Evolutionary conservation across 768 basidiomycete species (phyloP).

Genomic region (Xerocomus spinulosus): DNA sequence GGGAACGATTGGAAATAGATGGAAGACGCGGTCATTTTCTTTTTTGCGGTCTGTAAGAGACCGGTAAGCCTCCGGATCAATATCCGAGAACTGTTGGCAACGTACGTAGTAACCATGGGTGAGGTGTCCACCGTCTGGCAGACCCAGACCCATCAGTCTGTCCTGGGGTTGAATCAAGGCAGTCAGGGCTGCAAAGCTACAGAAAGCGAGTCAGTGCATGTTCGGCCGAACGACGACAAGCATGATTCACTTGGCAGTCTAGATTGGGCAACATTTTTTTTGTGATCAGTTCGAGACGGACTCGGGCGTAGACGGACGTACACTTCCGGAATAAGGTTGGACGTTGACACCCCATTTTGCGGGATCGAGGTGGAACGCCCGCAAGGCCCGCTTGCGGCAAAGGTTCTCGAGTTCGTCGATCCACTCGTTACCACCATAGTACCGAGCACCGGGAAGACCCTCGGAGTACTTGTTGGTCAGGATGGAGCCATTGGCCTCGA

Average conservation of each 20-base stretch:
- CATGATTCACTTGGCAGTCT: conserved; percentile 81
- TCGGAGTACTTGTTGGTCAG: conserved; percentile 99
- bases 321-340: conserved; percentile 94
- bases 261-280: conserved; percentile 6
- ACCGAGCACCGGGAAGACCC: conserved; percentile 95
- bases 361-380: conserved; percentile 94
- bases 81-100: conserved; percentile 5
- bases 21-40: conserved; percentile 99
- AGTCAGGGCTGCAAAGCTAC: conserved; percentile 92
- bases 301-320: conserved; percentile 37
- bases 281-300: conserved; percentile 11
- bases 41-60: conserved; percentile 78
- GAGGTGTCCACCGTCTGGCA: conserved; percentile 95
- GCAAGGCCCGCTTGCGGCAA: conserved; percentile 91
- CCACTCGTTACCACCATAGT: conserved; percentile 97
- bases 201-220: conserved; percentile 8
- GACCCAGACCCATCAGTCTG: conserved; percentile 97
- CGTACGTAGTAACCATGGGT: conserved; percentile 95
- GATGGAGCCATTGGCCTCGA: conserved; percentile 99
- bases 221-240: background rate
- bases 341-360: conserved; percentile 97
- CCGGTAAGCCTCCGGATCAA: conserved; percentile 1
- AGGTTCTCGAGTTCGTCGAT: conserved; percentile 95
- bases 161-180: conserved; percentile 96
- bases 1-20: conserved; percentile 99